Evolutionary conservation across 371 early-diverging fungal species (phyloP).

Genomic region (Mortierella sp.): DNA sequence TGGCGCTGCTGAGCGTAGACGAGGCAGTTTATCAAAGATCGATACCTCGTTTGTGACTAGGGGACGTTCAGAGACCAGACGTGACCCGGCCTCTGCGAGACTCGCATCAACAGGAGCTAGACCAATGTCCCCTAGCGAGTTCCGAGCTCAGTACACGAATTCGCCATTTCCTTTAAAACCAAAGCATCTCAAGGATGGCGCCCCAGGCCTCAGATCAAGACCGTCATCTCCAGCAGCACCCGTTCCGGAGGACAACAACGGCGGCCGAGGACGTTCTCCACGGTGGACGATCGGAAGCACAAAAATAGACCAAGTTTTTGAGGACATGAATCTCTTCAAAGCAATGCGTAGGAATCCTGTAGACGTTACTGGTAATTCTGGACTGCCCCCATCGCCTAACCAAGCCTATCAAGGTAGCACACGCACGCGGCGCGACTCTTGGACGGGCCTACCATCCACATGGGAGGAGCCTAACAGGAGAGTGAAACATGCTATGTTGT

Average conservation of each 20-base stretch:
- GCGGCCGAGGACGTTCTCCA: slow-evolving; percentile 15
- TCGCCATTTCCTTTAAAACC: slow-evolving; percentile 30
- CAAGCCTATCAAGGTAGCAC: slow-evolving; percentile 1
- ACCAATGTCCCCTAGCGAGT: slow-evolving; percentile 40
- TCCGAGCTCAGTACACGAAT: slow-evolving; percentile 41
- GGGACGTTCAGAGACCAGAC: slow-evolving; percentile 3
- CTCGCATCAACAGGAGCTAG: not conserved
- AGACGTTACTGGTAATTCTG: not conserved
- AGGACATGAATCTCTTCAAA: slow-evolving; percentile 42
- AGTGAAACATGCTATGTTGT: slow-evolving; percentile 38
- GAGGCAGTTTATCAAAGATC: not conserved
- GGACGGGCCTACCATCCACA: slow-evolving; percentile 35
- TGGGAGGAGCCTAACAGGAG: slow-evolving; percentile 36
- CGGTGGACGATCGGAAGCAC: slow-evolving; percentile 27
- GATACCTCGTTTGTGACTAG: not conserved
- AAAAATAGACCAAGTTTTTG: slow-evolving; percentile 39
- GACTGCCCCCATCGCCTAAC: slow-evolving; percentile 12
- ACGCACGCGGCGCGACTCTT: slow-evolving; percentile 30
- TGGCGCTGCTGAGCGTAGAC: not conserved
- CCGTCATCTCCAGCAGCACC: slow-evolving; percentile 5
- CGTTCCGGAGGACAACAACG: not conserved
- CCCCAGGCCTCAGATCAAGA: slow-evolving; percentile 1
- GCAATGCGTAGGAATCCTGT: slow-evolving; percentile 5
- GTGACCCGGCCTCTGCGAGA: not conserved
- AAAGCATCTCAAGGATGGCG: slow-evolving; percentile 27